Conservation (phyloP, 1,284 basidiomycete genomes). For the Ustilago hordei region DNA sequence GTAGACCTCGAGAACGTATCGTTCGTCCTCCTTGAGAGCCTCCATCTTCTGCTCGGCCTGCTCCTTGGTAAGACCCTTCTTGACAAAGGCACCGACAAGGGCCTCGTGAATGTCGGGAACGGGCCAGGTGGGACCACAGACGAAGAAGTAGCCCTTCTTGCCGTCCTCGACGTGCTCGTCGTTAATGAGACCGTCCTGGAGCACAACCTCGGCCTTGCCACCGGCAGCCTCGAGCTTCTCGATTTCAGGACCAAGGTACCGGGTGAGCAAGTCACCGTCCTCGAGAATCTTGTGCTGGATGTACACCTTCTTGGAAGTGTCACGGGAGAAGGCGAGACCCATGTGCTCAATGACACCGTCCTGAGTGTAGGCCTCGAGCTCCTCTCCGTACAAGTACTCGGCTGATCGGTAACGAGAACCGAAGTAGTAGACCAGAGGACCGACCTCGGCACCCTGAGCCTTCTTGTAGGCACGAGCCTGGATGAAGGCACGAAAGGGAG, state of each 20-base stretch:
- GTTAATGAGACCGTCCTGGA: conserved; percentile 73
- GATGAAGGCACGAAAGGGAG: conserved; percentile 97
- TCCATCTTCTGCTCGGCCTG: conserved; percentile 87
- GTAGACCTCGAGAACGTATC: conserved; percentile 92
- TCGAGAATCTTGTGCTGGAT: conserved; percentile 98
- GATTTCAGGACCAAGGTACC: conserved; percentile 69
- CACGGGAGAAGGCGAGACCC: conserved; percentile 96
- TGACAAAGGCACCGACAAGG: conserved; percentile 80
- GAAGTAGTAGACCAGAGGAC: conserved; percentile 97
- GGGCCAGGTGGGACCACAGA: conserved; percentile 98
- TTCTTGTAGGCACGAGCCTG: conserved; percentile 90
- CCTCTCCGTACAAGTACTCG: conserved; percentile 96
- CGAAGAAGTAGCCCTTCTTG: conserved; percentile 80
- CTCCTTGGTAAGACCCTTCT: conserved; percentile 77
- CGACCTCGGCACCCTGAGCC: conserved; percentile 81
- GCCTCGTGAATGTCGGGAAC: conserved; percentile 97
- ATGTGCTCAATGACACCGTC: conserved; percentile 87
- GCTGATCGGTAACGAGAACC: conserved; percentile 93
- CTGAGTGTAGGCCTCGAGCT: conserved; percentile 77
- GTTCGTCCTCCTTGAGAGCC: conserved; percentile 93
- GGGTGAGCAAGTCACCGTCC: conserved; percentile 81
- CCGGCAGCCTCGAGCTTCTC: conserved; percentile 74
- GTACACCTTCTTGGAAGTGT: conserved; percentile 89
- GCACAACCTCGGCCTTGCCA: conserved; percentile 59
- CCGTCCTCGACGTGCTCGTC: conserved; percentile 54